These are phyloP conservation scores for Aspergillus niger DNA, from an alignment of 2,329 filamentous ascomycete species.

Conservation along the genomic window DNA sequence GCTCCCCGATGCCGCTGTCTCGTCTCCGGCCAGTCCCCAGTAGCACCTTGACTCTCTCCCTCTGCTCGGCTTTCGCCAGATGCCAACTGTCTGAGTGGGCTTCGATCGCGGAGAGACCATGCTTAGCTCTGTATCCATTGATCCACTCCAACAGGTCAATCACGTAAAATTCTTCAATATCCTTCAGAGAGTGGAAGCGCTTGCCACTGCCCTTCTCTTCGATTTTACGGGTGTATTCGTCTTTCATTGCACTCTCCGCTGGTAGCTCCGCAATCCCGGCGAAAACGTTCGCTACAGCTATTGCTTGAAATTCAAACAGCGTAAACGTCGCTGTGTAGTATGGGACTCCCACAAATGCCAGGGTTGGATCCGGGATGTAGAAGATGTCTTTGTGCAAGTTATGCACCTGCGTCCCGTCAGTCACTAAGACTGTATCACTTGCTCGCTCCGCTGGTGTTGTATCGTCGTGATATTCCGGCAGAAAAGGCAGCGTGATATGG, in stretches of 20 bases:
- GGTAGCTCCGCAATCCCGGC: conserved; percentile 56
- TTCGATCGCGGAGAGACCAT: conserved; percentile 27
- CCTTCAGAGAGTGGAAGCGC: conserved; percentile 42
- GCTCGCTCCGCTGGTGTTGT: conserved; percentile 49
- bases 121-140: conserved; percentile 26
- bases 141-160: conserved; percentile 38
- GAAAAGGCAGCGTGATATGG: conserved; percentile 66
- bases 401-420: conserved; percentile 63
- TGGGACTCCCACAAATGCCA: conserved; percentile 66
- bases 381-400: conserved; percentile 72
- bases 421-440: conserved; percentile 59
- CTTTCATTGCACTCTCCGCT: conserved; percentile 38
- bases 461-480: conserved; percentile 55
- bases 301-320: conserved; percentile 70
- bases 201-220: conserved; percentile 33
- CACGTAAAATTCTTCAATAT: conserved; percentile 39
- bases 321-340: conserved; percentile 69
- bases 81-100: conserved; percentile 37
- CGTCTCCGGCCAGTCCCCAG: conserved; percentile 9
- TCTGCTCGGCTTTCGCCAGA: conserved; percentile 28
- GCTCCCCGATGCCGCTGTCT: conserved; percentile 18
- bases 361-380: conserved; percentile 66
- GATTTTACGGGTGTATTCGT: conserved; percentile 33
- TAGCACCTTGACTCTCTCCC: conserved; percentile 24
- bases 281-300: conserved; percentile 60